Evolutionary conservation across 805 yeast genomes (phyloP).

Genomic region (Metschnikowia shivogae): DNA sequence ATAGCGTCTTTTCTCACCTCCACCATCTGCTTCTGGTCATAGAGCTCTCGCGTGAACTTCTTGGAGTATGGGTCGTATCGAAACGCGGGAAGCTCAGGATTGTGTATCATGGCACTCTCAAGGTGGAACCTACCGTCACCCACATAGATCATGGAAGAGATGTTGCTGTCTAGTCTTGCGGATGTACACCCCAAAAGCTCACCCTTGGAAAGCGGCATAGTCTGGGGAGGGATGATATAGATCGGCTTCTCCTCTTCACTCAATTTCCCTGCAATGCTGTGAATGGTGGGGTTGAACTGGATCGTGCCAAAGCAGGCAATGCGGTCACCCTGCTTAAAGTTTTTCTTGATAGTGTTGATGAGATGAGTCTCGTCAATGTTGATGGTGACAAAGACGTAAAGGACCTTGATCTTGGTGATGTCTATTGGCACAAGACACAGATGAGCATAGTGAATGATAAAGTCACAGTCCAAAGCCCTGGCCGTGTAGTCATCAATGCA

Average conservation of each 20-base stretch:
- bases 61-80: slow-evolving; percentile 94
- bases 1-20: slow-evolving; percentile 73
- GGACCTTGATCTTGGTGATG: slow-evolving; percentile 80
- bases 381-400: slow-evolving; percentile 94
- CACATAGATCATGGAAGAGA: slow-evolving; percentile 79
- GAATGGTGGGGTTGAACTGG: slow-evolving; percentile 93
- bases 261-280: slow-evolving; percentile 62
- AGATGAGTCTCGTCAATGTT: slow-evolving; percentile 81
- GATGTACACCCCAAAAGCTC: slow-evolving; percentile 97
- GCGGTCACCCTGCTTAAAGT: slow-evolving; percentile 59
- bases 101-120: slow-evolving; percentile 95
- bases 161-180: slow-evolving; percentile 61
- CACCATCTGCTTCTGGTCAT: slow-evolving; percentile 81
- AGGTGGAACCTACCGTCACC: slow-evolving; percentile 97
- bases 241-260: slow-evolving; percentile 50
- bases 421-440: slow-evolving; percentile 96
- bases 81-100: slow-evolving; percentile 87
- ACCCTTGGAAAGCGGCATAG: slow-evolving; percentile 88
- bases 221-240: slow-evolving; percentile 80
- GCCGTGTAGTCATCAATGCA: slow-evolving; percentile 98
- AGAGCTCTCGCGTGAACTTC: slow-evolving; percentile 83
- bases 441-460: slow-evolving; percentile 94
- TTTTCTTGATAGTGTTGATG: slow-evolving; percentile 66
- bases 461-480: slow-evolving; percentile 86
- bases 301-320: slow-evolving; percentile 92